phyloP scores from a whole-genome alignment of 148 eudicot species.

The Rheum nobile region DNA sequence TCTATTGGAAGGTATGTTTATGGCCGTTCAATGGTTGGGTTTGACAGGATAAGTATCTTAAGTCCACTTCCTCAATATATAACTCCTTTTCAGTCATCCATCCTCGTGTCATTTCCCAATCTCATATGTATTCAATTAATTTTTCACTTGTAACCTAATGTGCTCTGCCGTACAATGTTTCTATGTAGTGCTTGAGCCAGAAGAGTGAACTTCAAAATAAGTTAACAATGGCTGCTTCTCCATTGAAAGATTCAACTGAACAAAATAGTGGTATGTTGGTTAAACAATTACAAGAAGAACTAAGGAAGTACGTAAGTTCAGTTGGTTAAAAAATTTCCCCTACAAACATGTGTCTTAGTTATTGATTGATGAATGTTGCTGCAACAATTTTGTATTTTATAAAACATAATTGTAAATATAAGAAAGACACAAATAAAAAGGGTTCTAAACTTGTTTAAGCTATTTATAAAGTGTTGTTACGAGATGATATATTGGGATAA shows the following conservation, averaged over 20 bases:
- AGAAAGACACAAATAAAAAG: neutral
- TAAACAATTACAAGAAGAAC: conserved; percentile 86
- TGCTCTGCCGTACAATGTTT: conserved; percentile 1
- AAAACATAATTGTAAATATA: neutral
- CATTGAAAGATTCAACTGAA: conserved; percentile 31
- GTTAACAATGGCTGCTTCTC: conserved; percentile 26
- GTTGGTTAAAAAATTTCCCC: neutral
- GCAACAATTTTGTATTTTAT: neutral
- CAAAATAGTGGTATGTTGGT: conserved; percentile 46
- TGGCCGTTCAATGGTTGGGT: neutral
- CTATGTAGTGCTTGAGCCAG: conserved; percentile 55
- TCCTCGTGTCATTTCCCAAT: neutral
- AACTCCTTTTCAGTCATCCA: neutral
- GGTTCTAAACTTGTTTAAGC: neutral
- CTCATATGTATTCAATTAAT: neutral
- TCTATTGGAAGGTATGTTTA: neutral
- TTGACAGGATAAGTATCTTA: neutral
- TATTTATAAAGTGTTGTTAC: neutral
- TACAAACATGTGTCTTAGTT: neutral
- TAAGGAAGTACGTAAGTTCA: conserved; percentile 54
- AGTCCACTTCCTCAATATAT: too few relatives aligned
- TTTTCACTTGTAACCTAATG: neutral
- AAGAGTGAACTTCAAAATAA: conserved; percentile 53
- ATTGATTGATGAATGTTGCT: neutral
- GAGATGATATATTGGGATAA: neutral